A percentile compares a stretch with the other conserved stretches of the same genome.
Evolutionary conservation across 352 stramenopile species (phyloP).

Genomic region (Phytophthora sojae): DNA sequence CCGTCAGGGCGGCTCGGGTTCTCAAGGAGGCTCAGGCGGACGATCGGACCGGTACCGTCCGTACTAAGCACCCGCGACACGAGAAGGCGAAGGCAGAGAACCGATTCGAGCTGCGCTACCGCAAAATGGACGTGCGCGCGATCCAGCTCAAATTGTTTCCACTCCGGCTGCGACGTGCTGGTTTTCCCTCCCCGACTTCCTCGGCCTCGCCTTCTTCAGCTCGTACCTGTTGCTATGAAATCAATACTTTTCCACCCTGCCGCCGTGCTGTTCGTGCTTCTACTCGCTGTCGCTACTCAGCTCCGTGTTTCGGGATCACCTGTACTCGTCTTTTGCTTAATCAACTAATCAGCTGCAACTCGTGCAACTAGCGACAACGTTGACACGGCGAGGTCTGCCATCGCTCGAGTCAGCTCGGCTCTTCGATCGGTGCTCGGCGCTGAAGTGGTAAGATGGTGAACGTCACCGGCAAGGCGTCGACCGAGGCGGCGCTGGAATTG

Average conservation of each 20-base stretch:
- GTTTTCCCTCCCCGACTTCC: conserved; percentile 11
- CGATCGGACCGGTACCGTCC: conserved; percentile 87
- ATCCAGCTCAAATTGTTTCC: conserved; percentile 16
- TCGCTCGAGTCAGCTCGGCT: conserved; percentile 33
- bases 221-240: conserved; percentile 42
- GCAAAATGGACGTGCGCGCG: neutral
- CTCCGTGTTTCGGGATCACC: neutral
- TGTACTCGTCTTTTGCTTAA: conserved; percentile 24
- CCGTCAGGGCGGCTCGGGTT: conserved; percentile 59
- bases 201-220: conserved; percentile 19
- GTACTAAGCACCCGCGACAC: conserved; percentile 58
- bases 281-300: neutral
- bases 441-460: neutral
- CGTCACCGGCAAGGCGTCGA: too few relatives aligned
- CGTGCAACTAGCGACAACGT: conserved; percentile 35
- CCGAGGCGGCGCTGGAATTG: too few relatives aligned
- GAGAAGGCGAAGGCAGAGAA: conserved; percentile 27
- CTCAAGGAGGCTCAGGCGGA: conserved; percentile 63
- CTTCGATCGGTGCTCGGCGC: neutral
- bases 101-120: conserved; percentile 4
- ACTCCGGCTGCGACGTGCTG: conserved; percentile 20
- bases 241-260: conserved; percentile 37
- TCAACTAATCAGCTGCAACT: conserved; percentile 48
- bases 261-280: conserved; percentile 12
- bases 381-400: conserved; percentile 41